Evolutionary conservation across 306 rosid species (phyloP).

Genomic region (Lagenaria siceraria): DNA sequence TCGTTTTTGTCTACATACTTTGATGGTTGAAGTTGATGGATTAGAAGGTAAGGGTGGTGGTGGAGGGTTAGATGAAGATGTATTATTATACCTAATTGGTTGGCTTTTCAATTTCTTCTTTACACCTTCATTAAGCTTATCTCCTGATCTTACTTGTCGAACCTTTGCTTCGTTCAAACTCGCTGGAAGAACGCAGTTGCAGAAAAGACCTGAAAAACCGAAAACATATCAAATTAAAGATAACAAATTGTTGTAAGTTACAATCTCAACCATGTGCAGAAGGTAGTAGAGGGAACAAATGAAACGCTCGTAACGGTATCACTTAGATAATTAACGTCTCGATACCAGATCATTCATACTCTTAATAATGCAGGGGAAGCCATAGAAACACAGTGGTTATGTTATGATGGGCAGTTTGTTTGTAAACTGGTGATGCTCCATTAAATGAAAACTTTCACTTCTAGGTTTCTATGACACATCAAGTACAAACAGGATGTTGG

Average conservation of each 20-base stretch:
- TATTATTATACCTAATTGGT: slow-evolving; percentile 29
- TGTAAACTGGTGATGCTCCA: neutral
- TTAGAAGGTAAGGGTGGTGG: neutral
- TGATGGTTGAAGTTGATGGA: slow-evolving; percentile 6
- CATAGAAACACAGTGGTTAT: neutral
- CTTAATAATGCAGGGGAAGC: neutral
- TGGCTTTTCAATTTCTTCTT: slow-evolving; percentile 58
- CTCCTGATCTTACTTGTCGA: slow-evolving; percentile 35
- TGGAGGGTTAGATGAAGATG: slow-evolving; percentile 18
- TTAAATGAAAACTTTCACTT: neutral
- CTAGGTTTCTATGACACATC: neutral
- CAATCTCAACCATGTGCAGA: neutral
- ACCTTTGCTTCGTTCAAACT: slow-evolving; percentile 69
- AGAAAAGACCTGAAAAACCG: slow-evolving; percentile 47
- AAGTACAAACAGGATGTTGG: neutral
- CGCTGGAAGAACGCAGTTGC: slow-evolving; percentile 97
- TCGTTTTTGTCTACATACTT: slow-evolving; percentile 37
- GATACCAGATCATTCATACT: neutral
- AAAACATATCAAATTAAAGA: neutral
- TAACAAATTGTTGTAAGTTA: neutral
- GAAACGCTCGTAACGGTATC: neutral
- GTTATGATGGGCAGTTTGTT: neutral
- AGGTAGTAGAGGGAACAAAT: neutral
- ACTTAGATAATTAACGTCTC: neutral
- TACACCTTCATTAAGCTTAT: slow-evolving; percentile 30